Percentiles rank a stretch among this genome's conserved stretches.
These are phyloP conservation scores for Eimeria maxima DNA, from an alignment of 169 alveolate genomes.

Conservation along the genomic window DNA sequence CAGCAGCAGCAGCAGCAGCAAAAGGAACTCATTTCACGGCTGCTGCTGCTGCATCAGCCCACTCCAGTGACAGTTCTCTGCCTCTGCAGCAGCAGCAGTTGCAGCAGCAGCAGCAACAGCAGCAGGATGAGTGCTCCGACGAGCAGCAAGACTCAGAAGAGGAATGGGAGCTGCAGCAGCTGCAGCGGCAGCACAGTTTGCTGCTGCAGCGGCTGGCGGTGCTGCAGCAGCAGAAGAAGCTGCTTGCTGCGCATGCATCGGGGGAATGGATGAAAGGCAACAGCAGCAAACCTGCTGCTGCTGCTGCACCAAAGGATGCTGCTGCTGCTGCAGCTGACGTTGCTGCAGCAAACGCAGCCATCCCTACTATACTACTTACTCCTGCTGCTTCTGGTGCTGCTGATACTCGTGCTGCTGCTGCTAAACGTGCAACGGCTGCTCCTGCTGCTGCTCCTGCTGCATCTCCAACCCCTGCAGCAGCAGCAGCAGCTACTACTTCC, in stretches of 20 bases:
- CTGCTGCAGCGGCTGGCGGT: constrained; percentile 47
- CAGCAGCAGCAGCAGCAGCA: constrained; percentile 35
- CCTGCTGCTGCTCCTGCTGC: constrained; percentile 7
- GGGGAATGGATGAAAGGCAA: not conserved
- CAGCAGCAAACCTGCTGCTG: constrained; percentile 23
- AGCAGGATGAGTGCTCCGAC: not conserved
- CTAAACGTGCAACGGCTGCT: constrained; percentile 1
- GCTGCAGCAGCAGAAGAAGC: constrained; percentile 59
- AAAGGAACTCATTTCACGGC: not conserved
- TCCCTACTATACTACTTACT: too few species aligned
- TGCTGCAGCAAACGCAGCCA: too few species aligned
- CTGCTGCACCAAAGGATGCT: too few species aligned
- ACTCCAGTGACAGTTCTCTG: not conserved
- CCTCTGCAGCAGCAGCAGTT: not conserved
- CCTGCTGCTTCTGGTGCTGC: too few species aligned
- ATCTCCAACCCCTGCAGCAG: not conserved
- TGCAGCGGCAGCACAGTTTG: constrained; percentile 47
- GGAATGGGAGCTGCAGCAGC: constrained; percentile 43
- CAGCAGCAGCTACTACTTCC: not conserved
- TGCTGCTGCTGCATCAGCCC: not conserved
- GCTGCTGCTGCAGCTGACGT: constrained; percentile 41
- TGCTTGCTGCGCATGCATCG: constrained; percentile 11
- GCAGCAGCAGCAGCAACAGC: constrained; percentile 30
- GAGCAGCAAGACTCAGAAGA: constrained; percentile 21
- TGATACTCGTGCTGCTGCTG: not conserved